A percentile compares a stretch with the other conserved stretches of the same genome.
Conservation (phyloP, 108 stramenopile species). For the Skeletonema marinoi region DNA sequence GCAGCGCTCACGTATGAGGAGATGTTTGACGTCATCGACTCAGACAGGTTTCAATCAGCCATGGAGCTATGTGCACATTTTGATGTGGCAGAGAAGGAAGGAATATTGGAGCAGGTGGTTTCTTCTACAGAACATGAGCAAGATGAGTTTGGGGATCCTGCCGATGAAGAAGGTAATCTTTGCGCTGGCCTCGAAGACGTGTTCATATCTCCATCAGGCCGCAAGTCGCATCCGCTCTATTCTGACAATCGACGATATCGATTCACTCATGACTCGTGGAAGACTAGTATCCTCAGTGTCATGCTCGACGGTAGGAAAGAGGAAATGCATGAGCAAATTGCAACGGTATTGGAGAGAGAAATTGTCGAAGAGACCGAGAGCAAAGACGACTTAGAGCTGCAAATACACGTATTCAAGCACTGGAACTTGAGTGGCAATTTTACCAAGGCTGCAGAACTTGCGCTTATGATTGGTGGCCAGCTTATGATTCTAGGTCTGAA, state of each 20-base stretch:
- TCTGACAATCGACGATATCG: constrained; percentile 41
- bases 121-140: not conserved
- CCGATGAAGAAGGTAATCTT: constrained; percentile 31
- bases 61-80: constrained; percentile 38
- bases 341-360: constrained; percentile 53
- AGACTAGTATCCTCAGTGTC: constrained; percentile 53
- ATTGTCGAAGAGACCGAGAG: constrained; percentile 18
- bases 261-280: constrained; percentile 70
- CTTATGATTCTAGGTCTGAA: constrained; percentile 59
- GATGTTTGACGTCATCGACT: constrained; percentile 20
- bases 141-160: constrained; percentile 26
- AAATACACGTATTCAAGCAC: constrained; percentile 60
- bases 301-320: constrained; percentile 60
- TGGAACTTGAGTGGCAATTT: constrained; percentile 57
- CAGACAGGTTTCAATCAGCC: constrained; percentile 24
- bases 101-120: constrained; percentile 53
- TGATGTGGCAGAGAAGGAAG: constrained; percentile 60
- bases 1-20: constrained; percentile 52
- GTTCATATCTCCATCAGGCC: constrained; percentile 12
- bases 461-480: constrained; percentile 56
- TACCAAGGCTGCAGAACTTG: constrained; percentile 48
- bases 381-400: constrained; percentile 43
- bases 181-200: constrained; percentile 21
- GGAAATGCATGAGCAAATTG: constrained; percentile 66
- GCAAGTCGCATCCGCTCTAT: constrained; percentile 38